phyloP scores from a whole-genome alignment of 768 basidiomycete genomes.

The Macrolepiota dolichaula region DNA sequence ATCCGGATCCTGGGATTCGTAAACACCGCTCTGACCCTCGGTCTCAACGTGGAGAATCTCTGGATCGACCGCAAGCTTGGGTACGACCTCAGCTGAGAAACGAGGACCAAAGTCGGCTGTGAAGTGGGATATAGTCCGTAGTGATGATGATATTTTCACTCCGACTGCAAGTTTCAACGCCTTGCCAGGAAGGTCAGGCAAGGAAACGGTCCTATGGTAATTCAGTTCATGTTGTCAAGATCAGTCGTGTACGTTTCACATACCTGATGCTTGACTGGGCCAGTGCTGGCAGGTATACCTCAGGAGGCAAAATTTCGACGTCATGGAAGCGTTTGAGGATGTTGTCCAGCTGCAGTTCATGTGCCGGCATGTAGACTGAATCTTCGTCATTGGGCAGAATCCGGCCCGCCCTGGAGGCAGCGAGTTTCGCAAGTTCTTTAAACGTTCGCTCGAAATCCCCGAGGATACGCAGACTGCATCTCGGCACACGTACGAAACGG shows the following conservation, averaged over 20 bases:
- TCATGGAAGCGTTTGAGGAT: conserved; percentile 40
- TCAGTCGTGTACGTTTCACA: conserved; percentile 1
- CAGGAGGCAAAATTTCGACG: conserved; percentile 36
- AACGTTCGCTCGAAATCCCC: conserved; percentile 39
- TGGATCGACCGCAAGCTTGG: conserved; percentile 41
- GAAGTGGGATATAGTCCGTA: conserved; percentile 58
- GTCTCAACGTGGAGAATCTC: conserved; percentile 39
- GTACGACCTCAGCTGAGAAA: conserved; percentile 47
- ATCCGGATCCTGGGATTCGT: conserved; percentile 37
- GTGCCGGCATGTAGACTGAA: conserved; percentile 44
- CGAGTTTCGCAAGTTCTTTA: conserved; percentile 27
- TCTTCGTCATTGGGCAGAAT: conserved; percentile 22
- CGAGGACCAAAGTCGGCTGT: conserved; percentile 56
- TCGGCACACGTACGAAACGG: conserved; percentile 41
- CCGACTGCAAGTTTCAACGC: conserved; percentile 52
- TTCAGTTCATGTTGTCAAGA: not conserved
- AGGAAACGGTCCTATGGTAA: conserved; percentile 38
- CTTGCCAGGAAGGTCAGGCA: conserved; percentile 41
- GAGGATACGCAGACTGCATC: conserved; percentile 31
- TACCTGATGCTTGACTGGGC: conserved; percentile 56
- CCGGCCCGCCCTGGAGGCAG: conserved; percentile 29
- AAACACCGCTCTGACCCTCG: conserved; percentile 50
- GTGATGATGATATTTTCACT: conserved; percentile 54
- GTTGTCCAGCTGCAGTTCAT: conserved; percentile 49
- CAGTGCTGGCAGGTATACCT: conserved; percentile 37